Evolutionary conservation across 2,329 filamentous ascomycete species (phyloP).

Genomic region (Ciborinia camelliae): DNA sequence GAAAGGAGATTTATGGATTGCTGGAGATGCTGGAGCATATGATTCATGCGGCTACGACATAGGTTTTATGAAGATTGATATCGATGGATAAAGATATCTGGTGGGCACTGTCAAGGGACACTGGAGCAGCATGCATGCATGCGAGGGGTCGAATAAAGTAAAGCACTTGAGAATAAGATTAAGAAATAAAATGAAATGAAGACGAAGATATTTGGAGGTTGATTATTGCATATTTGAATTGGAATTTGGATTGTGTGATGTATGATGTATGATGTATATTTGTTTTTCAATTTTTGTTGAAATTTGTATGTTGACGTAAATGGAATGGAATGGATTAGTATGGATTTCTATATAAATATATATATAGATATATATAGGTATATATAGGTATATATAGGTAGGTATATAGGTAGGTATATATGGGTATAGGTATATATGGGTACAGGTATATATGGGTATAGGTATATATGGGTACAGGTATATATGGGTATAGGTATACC

Average conservation of each 20-base stretch:
- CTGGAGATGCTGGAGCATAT: slow-evolving; percentile 15
- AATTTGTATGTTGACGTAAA: no score
- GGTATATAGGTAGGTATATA: no score
- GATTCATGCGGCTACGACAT: slow-evolving; percentile 20
- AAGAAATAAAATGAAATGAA: slow-evolving; percentile 11
- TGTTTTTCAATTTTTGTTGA: no score
- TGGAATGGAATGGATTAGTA: no score
- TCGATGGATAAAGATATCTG: slow-evolving; percentile 16
- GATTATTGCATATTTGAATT: neutral
- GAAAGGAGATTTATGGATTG: slow-evolving; percentile 16
- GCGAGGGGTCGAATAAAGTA: slow-evolving; percentile 15
- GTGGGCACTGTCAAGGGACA: slow-evolving; percentile 17
- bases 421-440: no score
- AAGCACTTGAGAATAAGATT: slow-evolving; percentile 13
- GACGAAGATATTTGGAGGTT: neutral
- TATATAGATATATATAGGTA: no score
- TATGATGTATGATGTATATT: no score
- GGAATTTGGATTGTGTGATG: neutral
- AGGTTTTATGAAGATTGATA: slow-evolving; percentile 15
- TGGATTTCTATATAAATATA: no score
- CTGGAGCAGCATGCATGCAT: slow-evolving; percentile 12
- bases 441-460: no score
- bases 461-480: no score
- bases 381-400: no score
- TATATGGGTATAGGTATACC: no score